Conservation (phyloP, 331 rosid species). For the Quercus tomentella region DNA sequence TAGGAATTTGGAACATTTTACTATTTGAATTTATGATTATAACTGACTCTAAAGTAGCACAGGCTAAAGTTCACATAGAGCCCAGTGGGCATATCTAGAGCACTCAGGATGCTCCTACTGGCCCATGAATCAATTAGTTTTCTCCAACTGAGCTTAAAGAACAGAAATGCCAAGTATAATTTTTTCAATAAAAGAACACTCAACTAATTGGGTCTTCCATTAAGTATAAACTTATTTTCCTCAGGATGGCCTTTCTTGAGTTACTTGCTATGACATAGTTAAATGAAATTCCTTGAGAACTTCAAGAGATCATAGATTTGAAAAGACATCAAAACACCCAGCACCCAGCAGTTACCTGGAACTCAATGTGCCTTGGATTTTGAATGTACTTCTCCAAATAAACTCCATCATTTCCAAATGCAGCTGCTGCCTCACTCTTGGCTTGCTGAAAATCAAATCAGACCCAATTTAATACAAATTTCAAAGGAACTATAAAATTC, state of each 20-base stretch:
- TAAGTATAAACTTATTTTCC: not conserved
- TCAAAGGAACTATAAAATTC: not conserved
- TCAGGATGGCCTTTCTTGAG: not conserved
- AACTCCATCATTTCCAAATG: slow-evolving; percentile 98
- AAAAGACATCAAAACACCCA: not conserved
- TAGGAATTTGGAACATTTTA: not conserved
- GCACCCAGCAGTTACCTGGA: slow-evolving; percentile 59
- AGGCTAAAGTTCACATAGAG: not conserved
- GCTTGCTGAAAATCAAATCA: slow-evolving; percentile 78
- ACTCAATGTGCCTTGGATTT: slow-evolving; percentile 98
- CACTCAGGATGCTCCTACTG: not conserved
- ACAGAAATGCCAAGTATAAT: not conserved
- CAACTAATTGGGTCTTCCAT: not conserved
- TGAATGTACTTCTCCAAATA: slow-evolving; percentile 94
- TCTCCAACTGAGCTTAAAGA: not conserved
- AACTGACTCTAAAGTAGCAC: not conserved
- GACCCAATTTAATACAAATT: not conserved
- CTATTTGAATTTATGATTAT: not conserved
- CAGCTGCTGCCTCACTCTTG: slow-evolving; percentile 98
- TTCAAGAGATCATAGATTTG: not conserved
- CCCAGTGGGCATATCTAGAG: not conserved
- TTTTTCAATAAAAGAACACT: not conserved
- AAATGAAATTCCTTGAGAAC: not conserved
- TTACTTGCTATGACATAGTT: not conserved
- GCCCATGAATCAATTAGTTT: not conserved